These are phyloP conservation scores for Calycina herbarum DNA, from an alignment of 2,329 filamentous ascomycete genomes.

Conservation along the genomic window DNA sequence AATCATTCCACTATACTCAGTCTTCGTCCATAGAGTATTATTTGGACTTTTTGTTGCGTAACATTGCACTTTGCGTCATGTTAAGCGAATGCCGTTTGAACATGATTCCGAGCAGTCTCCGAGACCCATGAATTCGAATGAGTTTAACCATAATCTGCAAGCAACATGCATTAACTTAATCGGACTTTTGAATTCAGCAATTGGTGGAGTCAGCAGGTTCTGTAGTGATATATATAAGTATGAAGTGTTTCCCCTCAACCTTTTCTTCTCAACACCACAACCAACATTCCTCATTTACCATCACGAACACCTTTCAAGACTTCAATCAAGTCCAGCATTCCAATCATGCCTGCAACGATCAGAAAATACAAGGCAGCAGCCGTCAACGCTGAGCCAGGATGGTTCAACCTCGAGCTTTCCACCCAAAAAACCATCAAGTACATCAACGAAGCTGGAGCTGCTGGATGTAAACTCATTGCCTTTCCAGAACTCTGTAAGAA, in stretches of 20 bases:
- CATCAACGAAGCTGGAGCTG: slow-evolving; percentile 54
- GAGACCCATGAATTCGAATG: background rate
- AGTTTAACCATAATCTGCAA: background rate
- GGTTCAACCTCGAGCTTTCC: slow-evolving; percentile 56
- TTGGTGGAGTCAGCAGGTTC: background rate
- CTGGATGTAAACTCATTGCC: slow-evolving; percentile 54
- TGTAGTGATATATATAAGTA: background rate
- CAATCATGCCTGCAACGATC: background rate
- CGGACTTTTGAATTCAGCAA: background rate
- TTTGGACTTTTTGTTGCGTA: background rate
- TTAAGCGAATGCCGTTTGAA: background rate
- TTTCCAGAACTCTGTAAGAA: slow-evolving; percentile 50
- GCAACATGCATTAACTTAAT: background rate
- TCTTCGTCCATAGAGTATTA: background rate
- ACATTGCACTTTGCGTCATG: background rate
- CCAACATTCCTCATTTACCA: background rate
- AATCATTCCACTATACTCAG: background rate
- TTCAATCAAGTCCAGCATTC: background rate
- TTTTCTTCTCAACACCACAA: background rate
- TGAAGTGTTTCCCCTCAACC: background rate
- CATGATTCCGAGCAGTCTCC: background rate
- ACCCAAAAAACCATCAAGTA: slow-evolving; percentile 58
- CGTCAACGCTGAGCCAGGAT: slow-evolving; percentile 59
- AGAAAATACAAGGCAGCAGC: slow-evolving; percentile 27
- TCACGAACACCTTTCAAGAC: background rate